Percentiles rank a stretch among this genome's conserved stretches.
These are phyloP conservation scores for Fusarium chlamydosporum DNA, from an alignment of 2,329 filamentous ascomycete genomes.

Conservation along the genomic window DNA sequence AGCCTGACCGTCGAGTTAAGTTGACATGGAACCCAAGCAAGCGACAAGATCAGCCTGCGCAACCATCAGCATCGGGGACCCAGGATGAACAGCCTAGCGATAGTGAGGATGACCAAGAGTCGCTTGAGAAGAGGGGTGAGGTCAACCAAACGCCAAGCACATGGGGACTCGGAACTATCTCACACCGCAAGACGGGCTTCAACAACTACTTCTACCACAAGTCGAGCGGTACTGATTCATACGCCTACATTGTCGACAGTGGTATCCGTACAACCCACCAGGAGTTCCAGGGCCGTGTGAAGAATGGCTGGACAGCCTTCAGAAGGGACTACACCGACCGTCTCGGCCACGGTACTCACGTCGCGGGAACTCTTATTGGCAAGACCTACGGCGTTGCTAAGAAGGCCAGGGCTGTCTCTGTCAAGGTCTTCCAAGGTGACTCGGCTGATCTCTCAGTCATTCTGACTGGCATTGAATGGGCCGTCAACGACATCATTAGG, in stretches of 20 bases:
- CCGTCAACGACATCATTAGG: constrained; percentile 60
- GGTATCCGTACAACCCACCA: constrained; percentile 69
- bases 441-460: constrained; percentile 52
- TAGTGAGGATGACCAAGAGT: not conserved
- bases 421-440: constrained; percentile 61
- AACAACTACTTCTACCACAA: constrained; percentile 65
- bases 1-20: constrained; percentile 51
- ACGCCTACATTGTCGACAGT: constrained; percentile 74
- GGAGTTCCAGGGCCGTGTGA: constrained; percentile 68
- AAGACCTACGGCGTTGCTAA: constrained; percentile 60
- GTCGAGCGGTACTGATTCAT: constrained; percentile 62
- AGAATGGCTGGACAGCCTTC: constrained; percentile 48
- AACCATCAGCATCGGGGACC: constrained; percentile 1
- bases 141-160: constrained; percentile 51
- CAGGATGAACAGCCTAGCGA: not conserved
- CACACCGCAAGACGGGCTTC: constrained; percentile 49
- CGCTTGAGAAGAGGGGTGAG: constrained; percentile 47
- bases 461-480: constrained; percentile 58
- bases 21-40: constrained; percentile 33
- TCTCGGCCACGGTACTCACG: constrained; percentile 61
- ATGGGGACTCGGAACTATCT: constrained; percentile 55
- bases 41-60: constrained; percentile 17
- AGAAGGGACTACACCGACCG: constrained; percentile 49
- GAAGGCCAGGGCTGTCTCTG: constrained; percentile 59
- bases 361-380: constrained; percentile 56